Percentiles rank a stretch among this genome's conserved stretches.
Evolutionary conservation across 495 filamentous ascomycete genomes (phyloP).

Genomic region (Hypomontagnella monticulosa): DNA sequence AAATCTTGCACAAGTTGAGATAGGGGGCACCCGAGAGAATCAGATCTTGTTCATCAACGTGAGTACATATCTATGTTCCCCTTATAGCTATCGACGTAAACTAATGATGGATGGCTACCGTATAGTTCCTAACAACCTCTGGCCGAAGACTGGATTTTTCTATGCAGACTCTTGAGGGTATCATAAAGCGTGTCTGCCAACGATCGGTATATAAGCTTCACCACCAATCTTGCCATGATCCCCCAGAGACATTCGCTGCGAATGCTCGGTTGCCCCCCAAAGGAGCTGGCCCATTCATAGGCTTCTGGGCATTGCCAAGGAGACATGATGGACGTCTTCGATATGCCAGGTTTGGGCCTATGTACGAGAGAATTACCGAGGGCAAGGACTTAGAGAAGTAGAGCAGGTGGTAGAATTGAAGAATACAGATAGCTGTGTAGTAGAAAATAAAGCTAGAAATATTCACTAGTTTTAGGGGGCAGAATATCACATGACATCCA

Average conservation of each 20-base stretch:
- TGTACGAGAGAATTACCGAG: background rate
- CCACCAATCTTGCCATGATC: background rate
- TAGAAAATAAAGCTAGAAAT: no score
- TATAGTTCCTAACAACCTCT: slow-evolving; percentile 3
- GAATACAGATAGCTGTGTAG: no score
- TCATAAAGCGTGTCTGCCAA: background rate
- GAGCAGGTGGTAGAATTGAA: no score
- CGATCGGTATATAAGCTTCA: background rate
- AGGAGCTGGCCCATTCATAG: background rate
- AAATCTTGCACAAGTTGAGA: slow-evolving; percentile 1
- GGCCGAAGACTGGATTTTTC: slow-evolving; percentile 4
- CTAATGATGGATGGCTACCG: background rate
- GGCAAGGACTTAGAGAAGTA: no score
- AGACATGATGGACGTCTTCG: background rate
- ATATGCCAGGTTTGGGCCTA: slow-evolving; percentile 4
- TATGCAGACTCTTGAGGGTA: background rate
- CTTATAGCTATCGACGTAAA: background rate
- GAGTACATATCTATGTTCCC: background rate
- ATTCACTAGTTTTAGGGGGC: no score
- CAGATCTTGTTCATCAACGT: slow-evolving; percentile 3
- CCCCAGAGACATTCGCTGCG: background rate
- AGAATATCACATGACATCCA: no score
- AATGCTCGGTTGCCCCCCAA: background rate
- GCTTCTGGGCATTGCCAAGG: slow-evolving; percentile 7
- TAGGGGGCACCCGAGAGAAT: background rate